Evolutionary conservation across 441 rosid genomes (phyloP).

Genomic region (Francoa sonchifolia): DNA sequence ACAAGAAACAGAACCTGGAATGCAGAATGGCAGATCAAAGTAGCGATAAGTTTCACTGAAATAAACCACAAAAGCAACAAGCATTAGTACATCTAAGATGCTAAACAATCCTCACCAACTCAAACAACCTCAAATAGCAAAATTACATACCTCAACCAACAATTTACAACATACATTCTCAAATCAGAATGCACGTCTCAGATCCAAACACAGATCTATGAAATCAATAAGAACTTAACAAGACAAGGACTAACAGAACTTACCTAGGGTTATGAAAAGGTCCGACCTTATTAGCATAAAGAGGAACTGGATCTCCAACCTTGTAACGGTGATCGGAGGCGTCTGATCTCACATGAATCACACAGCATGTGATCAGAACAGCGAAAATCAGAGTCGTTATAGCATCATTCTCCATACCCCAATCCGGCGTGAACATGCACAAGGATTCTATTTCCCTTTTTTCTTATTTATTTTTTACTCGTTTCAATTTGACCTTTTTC

Average conservation of each 20-base stretch:
- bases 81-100: neutral
- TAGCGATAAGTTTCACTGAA: slow-evolving; percentile 1
- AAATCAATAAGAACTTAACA: too few relatives aligned
- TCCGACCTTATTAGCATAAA: neutral
- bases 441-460: too few relatives aligned
- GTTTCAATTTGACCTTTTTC: too few relatives aligned
- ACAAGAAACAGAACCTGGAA: neutral
- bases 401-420: too few relatives aligned
- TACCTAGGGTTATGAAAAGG: neutral
- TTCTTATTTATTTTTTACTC: too few relatives aligned
- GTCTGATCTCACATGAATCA: neutral
- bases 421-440: too few relatives aligned
- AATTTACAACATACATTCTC: too few relatives aligned
- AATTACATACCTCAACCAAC: neutral
- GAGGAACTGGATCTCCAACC: neutral
- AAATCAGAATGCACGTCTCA: neutral
- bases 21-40: neutral
- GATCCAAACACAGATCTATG: neutral
- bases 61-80: neutral
- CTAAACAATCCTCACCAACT: neutral
- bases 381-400: too few relatives aligned
- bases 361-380: neutral
- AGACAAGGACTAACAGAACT: neutral
- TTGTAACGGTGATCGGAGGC: neutral
- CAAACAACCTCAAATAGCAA: neutral